Evolutionary conservation across 805 yeast species (phyloP).

Genomic region (Nakazawaea peltata): DNA sequence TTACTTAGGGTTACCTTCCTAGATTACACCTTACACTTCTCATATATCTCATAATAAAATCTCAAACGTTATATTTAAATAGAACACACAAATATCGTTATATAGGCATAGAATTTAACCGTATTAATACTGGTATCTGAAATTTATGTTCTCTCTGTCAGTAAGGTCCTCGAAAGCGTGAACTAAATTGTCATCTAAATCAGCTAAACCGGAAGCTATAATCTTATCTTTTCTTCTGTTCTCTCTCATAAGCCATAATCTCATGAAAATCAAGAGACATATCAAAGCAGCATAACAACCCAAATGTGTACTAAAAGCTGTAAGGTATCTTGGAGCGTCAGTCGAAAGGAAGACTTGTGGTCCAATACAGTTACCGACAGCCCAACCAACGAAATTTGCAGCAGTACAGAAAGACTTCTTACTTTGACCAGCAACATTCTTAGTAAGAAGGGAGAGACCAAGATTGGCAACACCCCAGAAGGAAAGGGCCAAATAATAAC

Average conservation of each 20-base stretch:
- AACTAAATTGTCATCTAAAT: constrained; percentile 10
- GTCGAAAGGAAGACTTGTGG: constrained; percentile 48
- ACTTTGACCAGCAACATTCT: constrained; percentile 40
- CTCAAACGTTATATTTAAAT: no score
- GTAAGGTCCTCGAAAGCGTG: constrained; percentile 23
- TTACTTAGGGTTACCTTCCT: no score
- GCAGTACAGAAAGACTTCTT: constrained; percentile 41
- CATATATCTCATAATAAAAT: no score
- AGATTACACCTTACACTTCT: no score
- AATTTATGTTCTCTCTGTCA: constrained; percentile 17
- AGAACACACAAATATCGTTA: no score
- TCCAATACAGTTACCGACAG: constrained; percentile 42
- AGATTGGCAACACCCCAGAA: constrained; percentile 20
- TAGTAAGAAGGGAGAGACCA: constrained; percentile 17
- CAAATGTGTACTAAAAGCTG: constrained; percentile 18
- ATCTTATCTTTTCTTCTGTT: constrained; percentile 17
- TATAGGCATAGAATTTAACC: no score
- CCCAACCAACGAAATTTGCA: constrained; percentile 33
- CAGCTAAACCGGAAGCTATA: constrained; percentile 11
- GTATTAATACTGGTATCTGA: constrained; percentile 13
- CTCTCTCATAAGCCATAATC: constrained; percentile 18
- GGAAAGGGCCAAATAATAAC: constrained; percentile 20
- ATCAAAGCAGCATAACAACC: constrained; percentile 11
- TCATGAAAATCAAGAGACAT: constrained; percentile 18
- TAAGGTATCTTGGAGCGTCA: constrained; percentile 30